Percentiles rank a stretch among this genome's conserved stretches.
Conservation (phyloP, 164 flowering plant species). For the Stephania japonica region DNA sequence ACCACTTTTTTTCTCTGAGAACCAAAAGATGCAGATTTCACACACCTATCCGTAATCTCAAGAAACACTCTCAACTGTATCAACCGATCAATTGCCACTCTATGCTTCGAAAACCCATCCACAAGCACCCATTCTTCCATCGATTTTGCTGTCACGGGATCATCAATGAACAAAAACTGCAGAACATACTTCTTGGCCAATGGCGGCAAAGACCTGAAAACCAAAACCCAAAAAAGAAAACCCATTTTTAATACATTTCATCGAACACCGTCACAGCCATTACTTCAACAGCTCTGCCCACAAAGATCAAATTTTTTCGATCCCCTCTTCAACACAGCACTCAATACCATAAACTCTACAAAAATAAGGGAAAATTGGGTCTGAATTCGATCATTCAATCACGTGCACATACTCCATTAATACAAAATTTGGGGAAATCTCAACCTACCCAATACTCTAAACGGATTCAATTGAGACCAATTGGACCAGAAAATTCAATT, state of each 20-base stretch:
- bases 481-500: background rate
- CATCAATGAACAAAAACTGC: constrained; percentile 66
- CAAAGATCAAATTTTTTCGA: background rate
- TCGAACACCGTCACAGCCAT: too few species aligned
- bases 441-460: background rate
- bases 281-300: background rate
- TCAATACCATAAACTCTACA: background rate
- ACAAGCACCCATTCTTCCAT: constrained; percentile 87
- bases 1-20: background rate
- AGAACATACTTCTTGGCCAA: constrained; percentile 84
- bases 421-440: background rate
- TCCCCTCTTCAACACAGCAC: background rate
- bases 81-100: constrained; percentile 75
- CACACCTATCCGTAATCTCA: constrained; percentile 63
- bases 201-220: constrained; percentile 82
- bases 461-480: background rate
- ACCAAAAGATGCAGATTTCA: background rate
- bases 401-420: background rate
- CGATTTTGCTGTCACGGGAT: constrained; percentile 52
- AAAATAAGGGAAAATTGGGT: background rate
- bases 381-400: background rate
- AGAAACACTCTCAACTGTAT: constrained; percentile 65
- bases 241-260: background rate
- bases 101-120: constrained; percentile 81
- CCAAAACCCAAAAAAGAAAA: constrained; percentile 4